Evolutionary conservation across 768 basidiomycete species (phyloP), one percentile per base, ranked within the genome.

Genomic region (Crepidotus variabilis): DNA sequence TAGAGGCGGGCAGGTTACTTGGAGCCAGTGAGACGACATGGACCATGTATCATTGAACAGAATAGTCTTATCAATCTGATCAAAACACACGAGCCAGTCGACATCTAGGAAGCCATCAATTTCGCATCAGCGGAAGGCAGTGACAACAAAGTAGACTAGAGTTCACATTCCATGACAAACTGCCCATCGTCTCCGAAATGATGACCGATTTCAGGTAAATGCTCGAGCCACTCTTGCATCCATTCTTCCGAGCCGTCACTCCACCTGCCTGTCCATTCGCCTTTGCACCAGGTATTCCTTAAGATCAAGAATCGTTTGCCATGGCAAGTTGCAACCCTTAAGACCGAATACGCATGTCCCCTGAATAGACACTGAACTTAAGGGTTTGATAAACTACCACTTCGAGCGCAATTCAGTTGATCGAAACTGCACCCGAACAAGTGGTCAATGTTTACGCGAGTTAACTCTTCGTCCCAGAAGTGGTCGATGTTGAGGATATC

Each of bases 381-480:
- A 22, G 67, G 56, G 34, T 56, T 60, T 2, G 49, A n/a, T 9
- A 28, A n/a, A n/a, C n/a, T 3, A 8, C 72, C 72, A 57, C 67
- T 74, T 10, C 72, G 71, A 33, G 70, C 66, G 45, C 58, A 62
- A 51, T 69, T 66, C 39, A 76, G 65, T 18, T 57, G 61, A 55
- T 75, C 69, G 60, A 81, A 80, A 47, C 74, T 75, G 59, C 81
- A 82, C 2, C 78, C 79, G 58, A 84, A 82, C 2, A 83, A 70
- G 4, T 80, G 74, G 58, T 82, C 82, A 50, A 75, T 67, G 58
- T 79, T 81, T 3, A 78, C 81, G 24, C 68, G 73, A 9, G 75
- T 64, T n/a, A 84, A 73, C 60, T 84, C 82, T 50, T 83, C 75
- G 8, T 70, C 69, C 82, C 82, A 84, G 65, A 83, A 84, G 7